Evolutionary conservation across 1,284 basidiomycete genomes (phyloP).

Genomic region (Leccinum fuscescens): DNA sequence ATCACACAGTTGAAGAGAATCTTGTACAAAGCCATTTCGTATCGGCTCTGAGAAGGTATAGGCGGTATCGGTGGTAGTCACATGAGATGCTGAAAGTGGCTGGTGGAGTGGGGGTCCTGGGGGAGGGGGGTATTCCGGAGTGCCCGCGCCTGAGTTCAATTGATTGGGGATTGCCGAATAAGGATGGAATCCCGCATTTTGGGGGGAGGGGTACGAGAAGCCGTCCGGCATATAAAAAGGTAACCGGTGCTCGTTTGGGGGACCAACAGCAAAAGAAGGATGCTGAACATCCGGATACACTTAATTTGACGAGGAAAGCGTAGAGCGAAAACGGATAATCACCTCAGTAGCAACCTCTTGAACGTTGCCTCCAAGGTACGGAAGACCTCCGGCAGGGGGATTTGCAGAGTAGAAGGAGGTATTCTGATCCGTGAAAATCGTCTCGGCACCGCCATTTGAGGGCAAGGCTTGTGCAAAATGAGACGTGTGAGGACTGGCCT

Average conservation of each 20-base stretch:
- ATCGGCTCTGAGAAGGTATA: not conserved
- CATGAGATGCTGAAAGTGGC: not conserved
- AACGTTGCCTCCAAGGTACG: too few species aligned
- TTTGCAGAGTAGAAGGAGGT: not conserved
- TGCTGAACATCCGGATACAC: not conserved
- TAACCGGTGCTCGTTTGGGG: too few species aligned
- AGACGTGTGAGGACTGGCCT: not conserved
- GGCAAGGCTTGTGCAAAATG: too few species aligned
- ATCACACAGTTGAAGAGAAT: not conserved
- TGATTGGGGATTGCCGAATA: not conserved
- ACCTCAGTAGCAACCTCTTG: not conserved
- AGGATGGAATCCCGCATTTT: not conserved
- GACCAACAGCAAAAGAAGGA: too few species aligned
- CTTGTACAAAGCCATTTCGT: too few species aligned
- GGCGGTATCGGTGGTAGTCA: not conserved
- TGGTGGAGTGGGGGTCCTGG: not conserved
- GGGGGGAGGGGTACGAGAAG: not conserved
- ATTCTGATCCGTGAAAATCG: not conserved
- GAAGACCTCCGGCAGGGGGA: not conserved
- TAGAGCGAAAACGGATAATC: not conserved
- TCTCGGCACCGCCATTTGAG: not conserved
- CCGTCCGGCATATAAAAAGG: not conserved
- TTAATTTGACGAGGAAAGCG: not conserved
- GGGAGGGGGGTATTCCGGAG: not conserved
- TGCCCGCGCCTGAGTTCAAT: not conserved